Evolutionary conservation across 208 protist species (phyloP), one percentile per base, ranked within the genome.

Genomic region (Naegleria gruberi): DNA sequence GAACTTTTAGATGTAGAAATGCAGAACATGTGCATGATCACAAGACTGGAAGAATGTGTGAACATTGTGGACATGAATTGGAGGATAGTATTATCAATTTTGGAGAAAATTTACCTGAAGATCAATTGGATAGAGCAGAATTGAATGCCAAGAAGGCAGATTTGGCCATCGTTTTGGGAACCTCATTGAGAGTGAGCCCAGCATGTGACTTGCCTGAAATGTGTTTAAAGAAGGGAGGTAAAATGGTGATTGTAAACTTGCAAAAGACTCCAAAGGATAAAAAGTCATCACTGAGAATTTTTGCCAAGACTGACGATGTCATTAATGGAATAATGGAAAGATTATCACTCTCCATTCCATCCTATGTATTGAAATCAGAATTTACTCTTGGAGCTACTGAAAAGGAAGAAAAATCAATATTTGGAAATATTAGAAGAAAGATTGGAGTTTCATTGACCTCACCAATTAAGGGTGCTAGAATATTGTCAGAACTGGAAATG

Each of bases 11-110:
- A 43, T 82, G 74, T 15, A 7, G 74, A 82, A 82, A 82, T 15
- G 40, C 30, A 1, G 1, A 3, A 8, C 10, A 82, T 34, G 34
- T 82, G 1, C 74, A 82, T 82, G 40, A 82, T 43, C 74, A 82
- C 10, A 42, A 41, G 17, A 82, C 74, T 15, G 74, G 74, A 82
- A 82, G 40, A 82, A 43, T 40, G 34, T 82, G 74, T 42, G 74
- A 82, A 43, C 10, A 82, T 4, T 82, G 74, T 42, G 40, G 74
- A 82, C 51, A 57, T 19, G 44, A 34, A 12, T 17, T 90, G 15
- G 30, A 40, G n/a, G 89, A 90, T 77, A 40, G 65, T 10, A 87
- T 90, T 37, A 55, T 90, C 45, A 26, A 90, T 37, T 90, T 90
- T 47, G 12, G 42, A 37, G 89, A 90, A 34, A 55, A 45, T 46